Base-by-base conservation (phyloP, 1,284 basidiomycete species). In the Heterobasidion parviporum region DNA sequence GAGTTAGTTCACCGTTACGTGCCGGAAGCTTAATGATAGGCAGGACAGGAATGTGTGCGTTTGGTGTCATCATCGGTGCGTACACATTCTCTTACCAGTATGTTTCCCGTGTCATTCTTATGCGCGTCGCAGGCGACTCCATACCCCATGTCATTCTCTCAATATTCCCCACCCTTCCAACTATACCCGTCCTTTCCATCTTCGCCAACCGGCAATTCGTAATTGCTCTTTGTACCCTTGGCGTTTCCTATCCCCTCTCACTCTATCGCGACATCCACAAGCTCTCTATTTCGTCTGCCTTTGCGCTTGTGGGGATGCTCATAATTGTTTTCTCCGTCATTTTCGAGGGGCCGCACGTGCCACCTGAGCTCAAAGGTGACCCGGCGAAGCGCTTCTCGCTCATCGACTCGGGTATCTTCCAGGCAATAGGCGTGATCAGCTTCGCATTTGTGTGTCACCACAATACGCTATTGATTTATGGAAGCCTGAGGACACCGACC, bases 201-300 rank as follows among this genome's bases (percentile, higher is more conserved):
- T 77, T 99, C 65, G 79, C 87, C 52, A 89, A 94, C 68, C 87
- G 97, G 45, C 84, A 91, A 66, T 93, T 97, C 70, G 78, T 98
- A 68, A 94, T 96, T 62, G 76, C 82, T 54, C 76, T 94, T 52
- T 90, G 89, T 73, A 97, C 94, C 1, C 71, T 91, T 56, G 82
- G 85, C 63, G 85, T 98, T 56, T 96, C 94, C 5, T 99, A 94
- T 68, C 97, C 97, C 0, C 81, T 99, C 38, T 96, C 92, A 5
- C 80, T 99, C 16, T 94, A 99, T 69, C 90, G 96, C 54, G 94
- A 98, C 70, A 99, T 99, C 63, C 92, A 97, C 72, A 98, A 97
- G 70, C 85, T 99, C 35, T 89, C 94, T 34, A 88, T 94, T 55
- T 94, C 94, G 4, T 95, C 92, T 36, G 86, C 89, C 1, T 83